These are phyloP conservation scores for Volutella citrinella DNA, from an alignment of 2,329 filamentous ascomycete species.

Conservation along the genomic window DNA sequence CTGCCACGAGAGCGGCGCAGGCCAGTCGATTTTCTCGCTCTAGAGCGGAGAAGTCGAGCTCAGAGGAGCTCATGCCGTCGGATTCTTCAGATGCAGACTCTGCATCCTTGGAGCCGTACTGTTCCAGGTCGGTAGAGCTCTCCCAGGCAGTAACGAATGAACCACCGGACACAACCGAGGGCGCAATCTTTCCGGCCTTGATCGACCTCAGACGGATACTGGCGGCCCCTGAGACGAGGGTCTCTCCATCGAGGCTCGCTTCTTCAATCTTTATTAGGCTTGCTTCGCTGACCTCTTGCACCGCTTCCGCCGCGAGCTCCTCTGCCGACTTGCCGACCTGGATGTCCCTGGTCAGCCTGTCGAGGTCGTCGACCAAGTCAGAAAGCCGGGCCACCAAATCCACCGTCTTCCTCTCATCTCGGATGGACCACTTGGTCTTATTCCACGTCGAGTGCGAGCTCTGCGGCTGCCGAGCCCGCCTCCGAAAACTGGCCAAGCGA, in stretches of 20 bases:
- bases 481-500: no score
- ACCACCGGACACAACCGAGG: no score
- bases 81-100: neutral
- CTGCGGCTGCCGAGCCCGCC: no score
- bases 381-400: neutral
- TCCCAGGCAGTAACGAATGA: no score
- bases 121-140: no score
- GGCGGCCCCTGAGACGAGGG: neutral
- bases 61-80: no score
- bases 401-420: slow-evolving; percentile 3
- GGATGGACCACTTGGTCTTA: slow-evolving; percentile 5
- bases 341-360: slow-evolving; percentile 1
- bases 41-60: neutral
- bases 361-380: slow-evolving; percentile 1
- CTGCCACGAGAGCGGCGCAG: neutral
- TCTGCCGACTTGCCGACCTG: neutral
- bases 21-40: slow-evolving; percentile 1
- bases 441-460: no score
- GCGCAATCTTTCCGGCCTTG: neutral
- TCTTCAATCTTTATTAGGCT: slow-evolving; percentile 1
- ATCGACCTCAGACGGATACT: neutral
- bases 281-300: slow-evolving; percentile 1
- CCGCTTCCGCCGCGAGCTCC: neutral
- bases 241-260: neutral
- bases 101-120: neutral